Evolutionary conservation across 1,139 yeast species (phyloP), one percentile per base, ranked within the genome.

Genomic region (Kodamaea derodonti): DNA sequence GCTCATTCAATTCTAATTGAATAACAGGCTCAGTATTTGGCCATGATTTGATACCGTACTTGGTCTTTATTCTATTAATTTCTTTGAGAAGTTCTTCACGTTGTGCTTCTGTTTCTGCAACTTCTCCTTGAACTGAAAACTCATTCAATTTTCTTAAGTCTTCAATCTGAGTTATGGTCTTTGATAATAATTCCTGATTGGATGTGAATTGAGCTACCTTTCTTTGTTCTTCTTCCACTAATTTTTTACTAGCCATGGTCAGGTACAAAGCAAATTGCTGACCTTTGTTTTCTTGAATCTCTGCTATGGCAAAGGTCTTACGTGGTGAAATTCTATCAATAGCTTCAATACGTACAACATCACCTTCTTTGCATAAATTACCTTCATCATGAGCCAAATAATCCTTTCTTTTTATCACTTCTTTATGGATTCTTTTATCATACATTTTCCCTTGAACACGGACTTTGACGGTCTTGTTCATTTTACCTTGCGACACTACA

Each of bases 381-480:
- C 86, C 90, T 65, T 92, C 96, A 58, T 92, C 98, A 59, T 92
- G 98, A 15, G 87, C 97, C 43, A 90, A 67, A 58, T 78, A 88
- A 54, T 87, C 95, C 52, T 84, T 85, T 65, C 90, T 78, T 49
- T 75, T 79, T 52, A 84, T 66, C 42, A 85, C 73, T 48, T 86
- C 88, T 61, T 84, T 84, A 58, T 84, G 84, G 47, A 86, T 78
- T 43, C 72, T 67, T 44, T 73, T 74, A 58, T 85, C 83, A 64
- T 80, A 84, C 27, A 73, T 69, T 50, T 75, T 79, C 29, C 76
- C 77, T 56, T 84, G 84, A 29, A 92, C 92, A 41, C 96, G 77
- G 42, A 92, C 97, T 67, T 88, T 90, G 46, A 92, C 90, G 44
- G 97, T 90, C 69, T 92, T 92, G 61, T 76, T 74, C 97, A 90